A percentile compares a stretch with the other conserved stretches of the same genome.
These are phyloP conservation scores for Sanghuangporus baumii DNA, from an alignment of 1,284 basidiomycete genomes.

Conservation along the genomic window DNA sequence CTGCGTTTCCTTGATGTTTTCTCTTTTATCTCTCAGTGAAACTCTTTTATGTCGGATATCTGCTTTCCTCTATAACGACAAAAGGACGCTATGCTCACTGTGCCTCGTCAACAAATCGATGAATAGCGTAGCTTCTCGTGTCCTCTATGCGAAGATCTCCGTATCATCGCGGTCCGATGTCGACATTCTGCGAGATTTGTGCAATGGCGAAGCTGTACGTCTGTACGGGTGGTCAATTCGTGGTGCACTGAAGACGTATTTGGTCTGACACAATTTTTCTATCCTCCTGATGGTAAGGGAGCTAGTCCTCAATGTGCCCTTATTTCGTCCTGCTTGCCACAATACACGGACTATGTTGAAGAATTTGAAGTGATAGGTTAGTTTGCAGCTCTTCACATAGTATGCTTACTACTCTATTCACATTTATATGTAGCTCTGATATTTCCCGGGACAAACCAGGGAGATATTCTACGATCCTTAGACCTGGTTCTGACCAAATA, in stretches of 20 bases:
- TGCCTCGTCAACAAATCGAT: constrained; percentile 1
- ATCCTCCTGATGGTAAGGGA: neutral
- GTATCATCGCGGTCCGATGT: neutral
- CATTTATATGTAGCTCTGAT: neutral
- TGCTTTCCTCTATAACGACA: neutral
- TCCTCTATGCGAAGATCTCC: constrained; percentile 3
- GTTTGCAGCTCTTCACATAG: neutral
- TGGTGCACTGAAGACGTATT: neutral
- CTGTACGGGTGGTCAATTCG: neutral
- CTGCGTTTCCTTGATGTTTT: neutral
- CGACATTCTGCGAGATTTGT: neutral
- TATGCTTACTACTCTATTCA: too few species aligned
- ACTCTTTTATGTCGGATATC: neutral
- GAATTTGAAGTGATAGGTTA: constrained; percentile 7
- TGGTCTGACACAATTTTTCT: neutral
- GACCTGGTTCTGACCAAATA: neutral
- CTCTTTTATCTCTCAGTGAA: neutral
- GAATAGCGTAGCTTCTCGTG: neutral
- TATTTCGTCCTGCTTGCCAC: constrained; percentile 1
- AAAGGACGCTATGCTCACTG: neutral
- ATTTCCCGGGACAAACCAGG: neutral
- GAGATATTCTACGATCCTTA: neutral
- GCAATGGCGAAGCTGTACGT: neutral
- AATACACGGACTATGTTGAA: constrained; percentile 1
- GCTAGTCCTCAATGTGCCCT: neutral